Evolutionary conservation across 2,329 filamentous ascomycete species (phyloP), one percentile per base, ranked within the genome.

Genomic region (Diaporthe sp.): DNA sequence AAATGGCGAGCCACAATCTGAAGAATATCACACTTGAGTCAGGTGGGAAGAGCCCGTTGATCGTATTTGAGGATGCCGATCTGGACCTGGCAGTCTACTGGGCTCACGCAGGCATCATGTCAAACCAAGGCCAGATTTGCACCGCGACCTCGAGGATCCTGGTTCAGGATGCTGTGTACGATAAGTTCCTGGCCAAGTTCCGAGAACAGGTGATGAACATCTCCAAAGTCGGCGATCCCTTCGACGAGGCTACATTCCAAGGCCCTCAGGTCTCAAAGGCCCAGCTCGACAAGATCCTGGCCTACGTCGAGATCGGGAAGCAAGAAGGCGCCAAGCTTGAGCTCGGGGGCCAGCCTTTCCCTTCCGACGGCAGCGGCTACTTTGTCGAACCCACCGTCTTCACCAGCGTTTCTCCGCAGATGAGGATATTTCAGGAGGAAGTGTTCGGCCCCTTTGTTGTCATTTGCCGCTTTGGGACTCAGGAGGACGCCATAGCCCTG

Each of bases 211-310:
- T 92, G 50, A 83, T 88, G 72, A 84, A 87, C 70, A 86, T 90
- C 53, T 91, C 88, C 71, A 87, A 91, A 27, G 86, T 94, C 27
- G 92, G 92, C 73, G 90, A 94, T 78, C 92, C 91, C 0, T 94
- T 93, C 81, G 86, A 87, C n/a, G 87, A 92, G 77, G 84, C 84
- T 32, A 93, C 92, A 1, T 93, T 91, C 85, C 92, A 94, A 81
- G 92, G 92, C 0, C 92, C 92, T 0, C 92, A 93, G 81, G 90
- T 93, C 73, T 92, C 91, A 17, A 92, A 91, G 81, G 82, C 86
- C 12, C 92, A 94, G 81, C 92, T 91, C 79, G 92, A 94, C 72
- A 85, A 89, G 15, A 89, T 95, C 3, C 86, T 94, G 25, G 86
- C 86, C 9, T 95, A 92, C 82, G 91, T 94, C 75, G 86, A 93